Evolutionary conservation across 345 rosid species (phyloP), one percentile per base, ranked within the genome.

Genomic region (Brassica cretica): DNA sequence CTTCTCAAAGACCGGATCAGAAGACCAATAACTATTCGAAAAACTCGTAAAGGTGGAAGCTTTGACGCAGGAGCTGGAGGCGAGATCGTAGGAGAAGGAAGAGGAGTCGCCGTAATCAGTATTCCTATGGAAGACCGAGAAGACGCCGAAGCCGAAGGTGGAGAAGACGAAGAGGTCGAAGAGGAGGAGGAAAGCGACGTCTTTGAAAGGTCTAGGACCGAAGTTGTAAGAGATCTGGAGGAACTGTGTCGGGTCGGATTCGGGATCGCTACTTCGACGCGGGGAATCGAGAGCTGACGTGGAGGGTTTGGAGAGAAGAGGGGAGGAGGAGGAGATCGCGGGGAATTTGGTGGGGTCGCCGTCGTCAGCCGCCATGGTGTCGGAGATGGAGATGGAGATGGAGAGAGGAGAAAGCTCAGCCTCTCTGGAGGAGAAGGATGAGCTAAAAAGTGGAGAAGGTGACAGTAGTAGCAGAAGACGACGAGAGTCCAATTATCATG

Each of bases 211-310:
- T 70, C 97, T 84, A 4, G 90, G 93, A 1, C 91, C 94, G 39
- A 83, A 84, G 49, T 85, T 91, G 86, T 83, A 92, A 25, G 93
- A 83, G 95, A 94, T 92, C 87, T 94, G 98, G 72, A 92, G 89
- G 84, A 76, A 94, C 77, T 91, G 97, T 68, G 82, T 86, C 11
- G 90, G 88, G 88, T 94, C 93, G 0, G 88, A 89, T 8, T 81
- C 67, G 0, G 83, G 83, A 76, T 78, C 82, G 19, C 30, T 27
- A 27, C 81, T 67, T 8, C 25, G 83, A 8, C 74, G 35, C 14
- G 88, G 81, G 10, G 84, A 77, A 76, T 82, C 85, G 51, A 84
- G 82, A 33, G 78, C 77, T 3, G 89, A 81, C 1, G 85, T 66
- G 6, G 84, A 70, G 77, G 89, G 87, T 41, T 88, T 87, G 16